phyloP scores from a whole-genome alignment of 2,329 filamentous ascomycete genomes.

The Penicillium sp. region DNA sequence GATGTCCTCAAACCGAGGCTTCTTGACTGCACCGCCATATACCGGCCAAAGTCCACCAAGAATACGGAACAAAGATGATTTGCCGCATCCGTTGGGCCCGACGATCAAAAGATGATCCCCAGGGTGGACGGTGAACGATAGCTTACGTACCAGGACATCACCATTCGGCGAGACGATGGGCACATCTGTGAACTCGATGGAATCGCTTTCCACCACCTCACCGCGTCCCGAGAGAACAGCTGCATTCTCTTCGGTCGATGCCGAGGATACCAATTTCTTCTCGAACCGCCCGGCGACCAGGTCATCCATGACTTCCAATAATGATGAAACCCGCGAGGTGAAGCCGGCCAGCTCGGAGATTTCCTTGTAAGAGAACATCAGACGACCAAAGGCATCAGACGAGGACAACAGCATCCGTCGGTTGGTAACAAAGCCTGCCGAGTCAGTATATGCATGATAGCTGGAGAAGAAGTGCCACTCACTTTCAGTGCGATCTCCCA shows the following conservation, averaged over 20 bases:
- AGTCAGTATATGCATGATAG: neutral
- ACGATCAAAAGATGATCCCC: slow-evolving; percentile 92
- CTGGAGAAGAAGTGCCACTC: slow-evolving; percentile 19
- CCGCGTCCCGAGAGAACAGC: slow-evolving; percentile 77
- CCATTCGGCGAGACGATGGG: slow-evolving; percentile 97
- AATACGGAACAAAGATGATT: slow-evolving; percentile 93
- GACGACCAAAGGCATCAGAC: slow-evolving; percentile 87
- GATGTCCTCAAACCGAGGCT: slow-evolving; percentile 85
- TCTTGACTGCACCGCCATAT: slow-evolving; percentile 87
- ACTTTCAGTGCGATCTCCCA: slow-evolving; percentile 55
- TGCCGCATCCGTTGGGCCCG: slow-evolving; percentile 94
- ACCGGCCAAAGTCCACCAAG: slow-evolving; percentile 95
- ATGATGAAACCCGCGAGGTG: slow-evolving; percentile 81
- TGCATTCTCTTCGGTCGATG: slow-evolving; percentile 72
- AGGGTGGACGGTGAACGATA: slow-evolving; percentile 79
- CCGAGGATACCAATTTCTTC: slow-evolving; percentile 91
- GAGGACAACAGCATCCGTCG: slow-evolving; percentile 84
- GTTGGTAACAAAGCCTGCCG: slow-evolving; percentile 78
- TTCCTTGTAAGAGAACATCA: slow-evolving; percentile 98
- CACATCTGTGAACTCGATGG: slow-evolving; percentile 80
- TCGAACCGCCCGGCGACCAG: slow-evolving; percentile 85
- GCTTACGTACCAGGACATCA: slow-evolving; percentile 76
- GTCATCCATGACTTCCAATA: slow-evolving; percentile 92
- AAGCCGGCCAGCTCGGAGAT: slow-evolving; percentile 93
- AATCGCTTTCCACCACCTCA: slow-evolving; percentile 69